Percentiles rank a stretch among this genome's conserved stretches.
These are phyloP conservation scores for Saturnispora gosingensis DNA, from an alignment of 805 yeast species.

Conservation along the genomic window DNA sequence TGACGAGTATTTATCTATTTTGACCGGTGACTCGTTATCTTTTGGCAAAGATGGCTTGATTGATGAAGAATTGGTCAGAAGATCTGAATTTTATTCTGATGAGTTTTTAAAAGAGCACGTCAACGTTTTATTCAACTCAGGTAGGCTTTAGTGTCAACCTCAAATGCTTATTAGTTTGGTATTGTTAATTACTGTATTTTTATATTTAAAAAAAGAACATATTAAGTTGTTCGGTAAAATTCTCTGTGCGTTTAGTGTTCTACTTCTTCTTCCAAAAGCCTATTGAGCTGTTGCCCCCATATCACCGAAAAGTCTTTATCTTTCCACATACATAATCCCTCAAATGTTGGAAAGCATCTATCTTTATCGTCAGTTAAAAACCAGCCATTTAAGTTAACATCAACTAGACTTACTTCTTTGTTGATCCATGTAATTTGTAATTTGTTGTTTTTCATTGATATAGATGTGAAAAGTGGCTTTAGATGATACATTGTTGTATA, in stretches of 20 bases:
- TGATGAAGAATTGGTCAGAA: conserved; percentile 83
- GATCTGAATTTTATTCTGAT: conserved; percentile 73
- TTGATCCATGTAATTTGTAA: conserved; percentile 2
- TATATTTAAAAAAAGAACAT: background rate
- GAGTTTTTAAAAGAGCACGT: conserved; percentile 72
- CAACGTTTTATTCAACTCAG: conserved; percentile 59
- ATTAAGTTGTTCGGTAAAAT: background rate
- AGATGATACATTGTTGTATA: conserved; percentile 7
- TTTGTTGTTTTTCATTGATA: background rate
- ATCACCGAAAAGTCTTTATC: conserved; percentile 12
- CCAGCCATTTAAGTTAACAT: conserved; percentile 24
- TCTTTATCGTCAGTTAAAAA: conserved; percentile 1
- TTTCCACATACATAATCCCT: conserved; percentile 17
- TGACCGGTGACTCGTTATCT: conserved; percentile 60
- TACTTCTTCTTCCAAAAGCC: conserved; percentile 9
- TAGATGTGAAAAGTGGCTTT: conserved; percentile 2
- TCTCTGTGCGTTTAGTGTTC: background rate
- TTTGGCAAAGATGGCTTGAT: conserved; percentile 25
- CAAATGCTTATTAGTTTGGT: background rate
- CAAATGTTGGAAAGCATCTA: conserved; percentile 23
- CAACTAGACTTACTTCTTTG: background rate
- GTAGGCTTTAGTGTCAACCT: conserved; percentile 28
- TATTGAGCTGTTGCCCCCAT: conserved; percentile 14
- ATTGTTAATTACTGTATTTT: background rate
- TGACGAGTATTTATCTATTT: conserved; percentile 72